phyloP scores from a whole-genome alignment of 164 flowering plant species.

The Aristolochia fimbriata region DNA sequence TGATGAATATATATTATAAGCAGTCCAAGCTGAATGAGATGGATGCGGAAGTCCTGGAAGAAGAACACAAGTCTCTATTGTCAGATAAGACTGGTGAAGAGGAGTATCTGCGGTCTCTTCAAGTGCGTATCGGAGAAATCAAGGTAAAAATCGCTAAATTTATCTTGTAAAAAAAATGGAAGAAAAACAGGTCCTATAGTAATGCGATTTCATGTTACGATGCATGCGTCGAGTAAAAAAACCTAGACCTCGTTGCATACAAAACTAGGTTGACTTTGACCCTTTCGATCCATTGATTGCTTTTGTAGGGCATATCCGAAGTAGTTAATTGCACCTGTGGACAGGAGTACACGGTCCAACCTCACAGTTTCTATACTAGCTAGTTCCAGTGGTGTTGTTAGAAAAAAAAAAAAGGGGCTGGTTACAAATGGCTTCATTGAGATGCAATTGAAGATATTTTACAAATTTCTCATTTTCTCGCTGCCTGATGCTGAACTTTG shows the following conservation, averaged over 20 bases:
- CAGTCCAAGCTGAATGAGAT: constrained; percentile 49
- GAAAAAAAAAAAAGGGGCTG: no score
- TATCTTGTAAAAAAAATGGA: background rate
- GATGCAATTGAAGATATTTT: no score
- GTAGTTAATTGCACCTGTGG: constrained; percentile 57
- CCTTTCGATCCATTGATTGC: background rate
- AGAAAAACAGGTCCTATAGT: no score
- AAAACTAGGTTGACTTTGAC: background rate
- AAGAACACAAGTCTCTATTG: constrained; percentile 46
- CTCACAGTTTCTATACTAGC: background rate
- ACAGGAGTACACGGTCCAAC: constrained; percentile 36
- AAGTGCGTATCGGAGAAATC: constrained; percentile 34
- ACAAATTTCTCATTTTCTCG: no score
- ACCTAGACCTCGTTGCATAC: background rate
- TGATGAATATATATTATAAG: constrained; percentile 3
- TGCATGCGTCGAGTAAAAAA: no score
- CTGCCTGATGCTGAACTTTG: no score
- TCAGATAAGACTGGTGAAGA: constrained; percentile 59
- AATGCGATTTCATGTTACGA: no score
- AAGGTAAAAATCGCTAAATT: constrained; percentile 30
- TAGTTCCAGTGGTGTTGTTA: no score
- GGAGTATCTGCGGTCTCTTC: constrained; percentile 46
- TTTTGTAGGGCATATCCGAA: constrained; percentile 45
- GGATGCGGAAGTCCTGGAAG: constrained; percentile 44
- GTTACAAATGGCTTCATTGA: no score